Conservation (phyloP, 2,329 filamentous ascomycete genomes). For the Tolypocladium ovalisporum region DNA sequence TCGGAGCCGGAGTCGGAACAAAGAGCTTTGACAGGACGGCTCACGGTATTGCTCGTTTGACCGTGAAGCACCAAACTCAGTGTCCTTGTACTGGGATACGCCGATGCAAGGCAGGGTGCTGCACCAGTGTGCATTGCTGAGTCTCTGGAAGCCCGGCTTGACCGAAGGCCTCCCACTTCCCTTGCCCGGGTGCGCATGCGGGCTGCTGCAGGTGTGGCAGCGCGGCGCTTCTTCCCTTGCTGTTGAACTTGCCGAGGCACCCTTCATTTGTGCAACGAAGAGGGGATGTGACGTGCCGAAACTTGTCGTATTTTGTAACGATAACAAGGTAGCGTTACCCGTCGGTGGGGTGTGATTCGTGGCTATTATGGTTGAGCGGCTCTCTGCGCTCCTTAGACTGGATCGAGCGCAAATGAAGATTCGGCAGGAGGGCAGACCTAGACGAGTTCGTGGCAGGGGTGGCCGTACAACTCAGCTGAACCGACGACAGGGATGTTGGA, state of each 20-base stretch:
- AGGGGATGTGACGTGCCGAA: neutral
- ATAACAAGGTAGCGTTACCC: neutral
- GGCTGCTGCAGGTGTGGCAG: neutral
- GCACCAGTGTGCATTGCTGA: neutral
- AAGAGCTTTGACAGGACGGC: neutral
- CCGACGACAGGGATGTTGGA: neutral
- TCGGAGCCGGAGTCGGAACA: neutral
- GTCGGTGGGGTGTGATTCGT: neutral
- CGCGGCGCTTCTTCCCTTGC: neutral
- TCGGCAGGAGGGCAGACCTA: slow-evolving; percentile 2
- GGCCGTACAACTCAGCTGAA: slow-evolving; percentile 1
- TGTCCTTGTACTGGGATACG: no score
- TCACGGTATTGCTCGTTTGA: neutral
- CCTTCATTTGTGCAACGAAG: neutral
- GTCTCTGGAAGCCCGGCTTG: neutral
- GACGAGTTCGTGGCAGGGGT: slow-evolving; percentile 1
- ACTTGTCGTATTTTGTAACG: neutral
- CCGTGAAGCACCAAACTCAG: neutral
- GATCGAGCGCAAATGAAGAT: slow-evolving; percentile 4
- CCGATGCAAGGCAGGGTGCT: neutral
- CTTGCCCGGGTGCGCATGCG: neutral
- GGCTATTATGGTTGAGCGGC: no score
- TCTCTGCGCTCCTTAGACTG: neutral
- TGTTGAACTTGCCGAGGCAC: neutral
- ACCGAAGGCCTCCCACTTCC: neutral